phyloP scores from a whole-genome alignment of 306 rosid species.

The Fragaria ananassa region DNA sequence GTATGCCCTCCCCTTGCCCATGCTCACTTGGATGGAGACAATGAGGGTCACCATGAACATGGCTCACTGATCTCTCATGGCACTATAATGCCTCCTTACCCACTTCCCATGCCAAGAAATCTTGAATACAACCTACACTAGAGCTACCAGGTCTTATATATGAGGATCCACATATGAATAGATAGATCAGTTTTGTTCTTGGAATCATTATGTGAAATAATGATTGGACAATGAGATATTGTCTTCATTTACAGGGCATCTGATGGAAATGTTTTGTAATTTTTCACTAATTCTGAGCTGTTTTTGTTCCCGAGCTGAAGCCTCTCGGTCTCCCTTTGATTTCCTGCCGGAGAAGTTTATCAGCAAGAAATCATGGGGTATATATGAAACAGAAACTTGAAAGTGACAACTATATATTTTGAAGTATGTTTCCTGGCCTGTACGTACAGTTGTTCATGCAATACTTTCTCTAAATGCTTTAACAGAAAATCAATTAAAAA shows the following conservation, averaged over 20 bases:
- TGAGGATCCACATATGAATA: constrained; percentile 29
- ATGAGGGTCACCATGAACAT: constrained; percentile 55
- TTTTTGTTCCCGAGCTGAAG: not conserved
- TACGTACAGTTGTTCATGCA: not conserved
- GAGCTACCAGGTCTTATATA: constrained; percentile 35
- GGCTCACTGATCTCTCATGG: constrained; percentile 24
- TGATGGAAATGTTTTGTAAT: not conserved
- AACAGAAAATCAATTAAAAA: not conserved
- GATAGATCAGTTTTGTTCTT: constrained; percentile 25
- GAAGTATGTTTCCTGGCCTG: not conserved
- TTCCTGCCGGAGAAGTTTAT: not conserved
- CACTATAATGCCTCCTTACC: constrained; percentile 35
- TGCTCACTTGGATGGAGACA: constrained; percentile 49
- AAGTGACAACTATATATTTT: not conserved
- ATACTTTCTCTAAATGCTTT: not conserved
- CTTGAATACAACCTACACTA: constrained; percentile 25
- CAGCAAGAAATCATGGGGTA: not conserved
- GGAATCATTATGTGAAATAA: constrained; percentile 32
- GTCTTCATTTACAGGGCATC: constrained; percentile 42
- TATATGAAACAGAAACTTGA: not conserved
- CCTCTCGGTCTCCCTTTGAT: not conserved
- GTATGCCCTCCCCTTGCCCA: constrained; percentile 34
- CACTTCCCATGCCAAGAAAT: constrained; percentile 34
- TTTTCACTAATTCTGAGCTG: not conserved
- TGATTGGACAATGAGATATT: constrained; percentile 54